Conservation (phyloP, 2,329 filamentous ascomycete genomes). For the Neonectria coccinea region DNA sequence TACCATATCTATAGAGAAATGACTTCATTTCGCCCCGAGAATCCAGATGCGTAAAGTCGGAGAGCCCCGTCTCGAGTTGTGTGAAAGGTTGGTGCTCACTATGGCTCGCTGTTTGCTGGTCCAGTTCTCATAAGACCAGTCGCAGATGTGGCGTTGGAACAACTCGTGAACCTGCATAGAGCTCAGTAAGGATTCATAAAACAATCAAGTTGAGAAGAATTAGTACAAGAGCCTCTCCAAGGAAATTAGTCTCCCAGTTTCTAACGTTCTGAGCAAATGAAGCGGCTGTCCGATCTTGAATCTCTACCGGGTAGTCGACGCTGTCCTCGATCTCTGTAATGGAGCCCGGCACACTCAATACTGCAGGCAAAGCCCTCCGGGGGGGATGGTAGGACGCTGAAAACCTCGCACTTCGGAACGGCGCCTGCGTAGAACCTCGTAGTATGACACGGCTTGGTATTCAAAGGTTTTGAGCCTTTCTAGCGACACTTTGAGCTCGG, state of each 20-base stretch:
- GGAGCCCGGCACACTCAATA: no score
- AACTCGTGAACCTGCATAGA: slow-evolving; percentile 12
- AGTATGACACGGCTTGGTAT: no score
- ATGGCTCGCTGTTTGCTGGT: slow-evolving; percentile 27
- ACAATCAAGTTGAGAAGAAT: not conserved
- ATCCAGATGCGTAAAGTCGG: slow-evolving; percentile 27
- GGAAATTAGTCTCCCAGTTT: slow-evolving; percentile 15
- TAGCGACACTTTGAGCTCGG: no score
- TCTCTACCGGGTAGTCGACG: no score
- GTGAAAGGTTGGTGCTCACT: slow-evolving; percentile 13
- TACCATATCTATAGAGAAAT: slow-evolving; percentile 2
- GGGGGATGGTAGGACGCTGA: no score
- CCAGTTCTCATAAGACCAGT: slow-evolving; percentile 24
- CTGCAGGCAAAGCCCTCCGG: no score
- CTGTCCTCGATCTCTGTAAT: no score
- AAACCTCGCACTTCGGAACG: no score
- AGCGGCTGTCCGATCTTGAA: no score
- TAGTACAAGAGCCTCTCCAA: slow-evolving; percentile 19
- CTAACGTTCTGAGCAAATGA: not conserved
- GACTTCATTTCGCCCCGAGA: slow-evolving; percentile 11
- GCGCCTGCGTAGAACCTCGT: no score
- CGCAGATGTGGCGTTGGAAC: slow-evolving; percentile 14
- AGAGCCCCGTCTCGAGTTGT: slow-evolving; percentile 4
- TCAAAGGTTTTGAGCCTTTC: no score
- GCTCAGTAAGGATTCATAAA: not conserved